Percentiles rank a stretch among this genome's conserved stretches.
Conservation (phyloP, 73 alveolate genomes). For the Urostyla sp. region DNA sequence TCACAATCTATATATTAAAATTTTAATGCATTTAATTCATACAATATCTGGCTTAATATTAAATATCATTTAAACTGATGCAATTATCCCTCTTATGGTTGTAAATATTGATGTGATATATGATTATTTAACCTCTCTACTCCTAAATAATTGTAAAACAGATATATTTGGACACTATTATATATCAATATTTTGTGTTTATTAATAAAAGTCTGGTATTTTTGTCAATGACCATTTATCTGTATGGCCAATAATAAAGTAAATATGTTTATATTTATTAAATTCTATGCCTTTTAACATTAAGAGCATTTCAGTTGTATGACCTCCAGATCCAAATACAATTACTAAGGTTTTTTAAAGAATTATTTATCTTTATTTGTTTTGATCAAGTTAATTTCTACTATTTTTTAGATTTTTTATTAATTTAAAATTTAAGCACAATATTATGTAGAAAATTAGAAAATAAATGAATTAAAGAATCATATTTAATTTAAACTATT, state of each 20-base stretch:
- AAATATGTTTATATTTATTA: constrained; percentile 68
- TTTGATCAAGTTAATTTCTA: too few relatives aligned
- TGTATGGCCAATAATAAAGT: constrained; percentile 72
- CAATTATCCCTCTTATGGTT: constrained; percentile 77
- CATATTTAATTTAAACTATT: neutral
- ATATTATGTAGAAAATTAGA: neutral
- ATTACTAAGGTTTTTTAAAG: constrained; percentile 78
- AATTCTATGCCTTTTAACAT: constrained; percentile 73
- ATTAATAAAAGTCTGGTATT: constrained; percentile 59
- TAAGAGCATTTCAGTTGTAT: constrained; percentile 87
- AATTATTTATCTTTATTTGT: too few relatives aligned
- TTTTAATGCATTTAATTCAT: constrained; percentile 30
- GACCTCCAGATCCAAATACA: constrained; percentile 93
- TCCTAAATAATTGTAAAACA: constrained; percentile 68
- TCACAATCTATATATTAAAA: constrained; percentile 70
- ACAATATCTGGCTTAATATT: constrained; percentile 13
- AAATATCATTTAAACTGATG: constrained; percentile 65
- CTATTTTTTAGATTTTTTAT: neutral
- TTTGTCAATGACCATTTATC: constrained; percentile 79
- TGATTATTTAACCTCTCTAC: constrained; percentile 86
- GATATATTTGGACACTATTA: constrained; percentile 22
- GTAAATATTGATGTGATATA: constrained; percentile 80
- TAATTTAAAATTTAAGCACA: neutral
- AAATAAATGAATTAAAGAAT: too few relatives aligned
- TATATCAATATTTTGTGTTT: constrained; percentile 47